phyloP scores from a whole-genome alignment of 1,284 basidiomycete species.

The Afroboletus lepidellus region DNA sequence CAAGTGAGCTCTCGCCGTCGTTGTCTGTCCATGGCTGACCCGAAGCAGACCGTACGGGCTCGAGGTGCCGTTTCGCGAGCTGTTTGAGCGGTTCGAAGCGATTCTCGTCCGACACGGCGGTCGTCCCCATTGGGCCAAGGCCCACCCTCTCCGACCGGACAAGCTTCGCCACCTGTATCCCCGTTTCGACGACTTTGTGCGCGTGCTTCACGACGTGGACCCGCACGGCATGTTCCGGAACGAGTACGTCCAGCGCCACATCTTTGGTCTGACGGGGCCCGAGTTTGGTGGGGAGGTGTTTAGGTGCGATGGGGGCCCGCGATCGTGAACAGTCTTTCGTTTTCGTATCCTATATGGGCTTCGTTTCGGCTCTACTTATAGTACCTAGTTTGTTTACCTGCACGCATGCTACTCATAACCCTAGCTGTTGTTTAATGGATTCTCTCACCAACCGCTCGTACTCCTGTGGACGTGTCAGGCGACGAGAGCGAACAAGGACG shows the following conservation, averaged over 20 bases:
- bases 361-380: slow-evolving; percentile 13
- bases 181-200: slow-evolving; percentile 78
- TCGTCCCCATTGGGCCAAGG: slow-evolving; percentile 97
- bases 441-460: slow-evolving; percentile 72
- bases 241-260: slow-evolving; percentile 74
- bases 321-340: slow-evolving; percentile 5
- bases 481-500: not conserved
- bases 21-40: slow-evolving; percentile 5
- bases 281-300: slow-evolving; percentile 54
- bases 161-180: slow-evolving; percentile 76
- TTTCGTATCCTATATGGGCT: not conserved
- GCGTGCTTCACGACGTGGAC: slow-evolving; percentile 73
- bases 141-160: slow-evolving; percentile 74
- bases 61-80: slow-evolving; percentile 80
- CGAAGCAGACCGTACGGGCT: slow-evolving; percentile 79
- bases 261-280: slow-evolving; percentile 53
- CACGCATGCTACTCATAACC: slow-evolving; percentile 43
- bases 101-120: slow-evolving; percentile 76
- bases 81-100: slow-evolving; percentile 80
- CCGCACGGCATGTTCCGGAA: slow-evolving; percentile 80
- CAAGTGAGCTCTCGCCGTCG: slow-evolving; percentile 57
- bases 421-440: slow-evolving; percentile 71
- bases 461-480: slow-evolving; percentile 41
- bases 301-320: slow-evolving; percentile 37
- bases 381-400: slow-evolving; percentile 13